These are phyloP conservation scores for Mortierella antarctica DNA, from an alignment of 192 early-diverging fungal genomes.

Conservation along the genomic window DNA sequence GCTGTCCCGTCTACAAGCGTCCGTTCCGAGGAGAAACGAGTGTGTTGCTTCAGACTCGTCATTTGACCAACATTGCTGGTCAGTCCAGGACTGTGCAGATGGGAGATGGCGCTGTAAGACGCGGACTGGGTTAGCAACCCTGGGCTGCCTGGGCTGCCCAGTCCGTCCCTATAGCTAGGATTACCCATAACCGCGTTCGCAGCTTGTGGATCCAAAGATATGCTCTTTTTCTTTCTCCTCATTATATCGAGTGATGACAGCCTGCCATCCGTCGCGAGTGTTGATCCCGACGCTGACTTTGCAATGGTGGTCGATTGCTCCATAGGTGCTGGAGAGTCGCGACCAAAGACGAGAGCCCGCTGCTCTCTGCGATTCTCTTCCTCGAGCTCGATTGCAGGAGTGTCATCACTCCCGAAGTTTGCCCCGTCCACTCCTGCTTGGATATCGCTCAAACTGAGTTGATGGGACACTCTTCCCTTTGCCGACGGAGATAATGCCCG, in stretches of 20 bases:
- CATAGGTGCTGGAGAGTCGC: background rate
- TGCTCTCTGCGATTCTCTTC: constrained; percentile 24
- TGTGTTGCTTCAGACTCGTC: constrained; percentile 21
- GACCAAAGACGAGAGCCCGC: constrained; percentile 37
- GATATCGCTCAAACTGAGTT: constrained; percentile 28
- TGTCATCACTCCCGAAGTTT: constrained; percentile 19
- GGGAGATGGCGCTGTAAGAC: constrained; percentile 35
- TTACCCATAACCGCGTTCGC: constrained; percentile 39
- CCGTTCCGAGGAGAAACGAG: constrained; percentile 27
- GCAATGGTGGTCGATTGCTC: constrained; percentile 15
- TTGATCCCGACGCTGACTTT: constrained; percentile 39
- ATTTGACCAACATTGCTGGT: background rate
- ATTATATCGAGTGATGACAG: constrained; percentile 15
- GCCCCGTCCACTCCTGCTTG: constrained; percentile 7
- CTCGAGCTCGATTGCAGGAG: background rate
- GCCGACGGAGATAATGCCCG: background rate
- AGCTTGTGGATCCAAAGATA: constrained; percentile 42
- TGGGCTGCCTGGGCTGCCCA: constrained; percentile 28
- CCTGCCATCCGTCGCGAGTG: background rate
- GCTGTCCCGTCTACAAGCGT: constrained; percentile 11
- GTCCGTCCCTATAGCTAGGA: constrained; percentile 19
- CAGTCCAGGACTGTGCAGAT: background rate
- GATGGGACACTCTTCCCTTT: background rate
- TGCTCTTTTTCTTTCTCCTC: constrained; percentile 48
- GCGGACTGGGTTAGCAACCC: constrained; percentile 24